Conservation (phyloP, 176 grass and related monocot species). For the Eragrostis nindensis region DNA sequence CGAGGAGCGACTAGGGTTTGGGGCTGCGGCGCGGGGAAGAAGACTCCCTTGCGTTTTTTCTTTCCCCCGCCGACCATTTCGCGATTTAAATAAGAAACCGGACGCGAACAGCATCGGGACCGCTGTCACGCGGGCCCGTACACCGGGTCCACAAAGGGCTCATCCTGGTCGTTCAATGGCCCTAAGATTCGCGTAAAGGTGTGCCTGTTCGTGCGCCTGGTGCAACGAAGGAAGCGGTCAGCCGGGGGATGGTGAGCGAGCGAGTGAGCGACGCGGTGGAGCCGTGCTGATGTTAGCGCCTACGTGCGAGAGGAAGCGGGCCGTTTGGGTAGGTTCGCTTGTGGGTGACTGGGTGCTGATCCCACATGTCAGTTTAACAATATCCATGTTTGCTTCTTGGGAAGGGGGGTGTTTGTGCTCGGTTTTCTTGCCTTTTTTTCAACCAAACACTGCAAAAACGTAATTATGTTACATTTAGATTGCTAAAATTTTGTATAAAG, state of each 20-base stretch:
- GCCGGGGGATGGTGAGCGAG: no score
- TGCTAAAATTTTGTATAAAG: background rate
- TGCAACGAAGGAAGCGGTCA: background rate
- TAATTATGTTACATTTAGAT: background rate
- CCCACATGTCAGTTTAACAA: background rate
- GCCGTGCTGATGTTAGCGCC: background rate
- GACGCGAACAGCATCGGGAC: background rate
- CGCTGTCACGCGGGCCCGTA: background rate
- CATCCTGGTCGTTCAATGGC: background rate
- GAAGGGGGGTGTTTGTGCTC: no score
- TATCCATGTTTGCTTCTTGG: background rate
- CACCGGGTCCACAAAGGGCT: background rate
- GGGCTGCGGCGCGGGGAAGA: background rate
- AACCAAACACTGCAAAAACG: no score
- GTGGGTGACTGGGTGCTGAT: background rate
- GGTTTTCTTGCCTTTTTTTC: no score
- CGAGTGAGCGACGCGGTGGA: background rate
- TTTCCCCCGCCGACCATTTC: constrained; percentile 37
- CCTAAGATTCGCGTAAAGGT: background rate
- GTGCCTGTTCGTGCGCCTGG: background rate
- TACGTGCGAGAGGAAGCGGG: background rate
- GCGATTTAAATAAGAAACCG: constrained; percentile 23
- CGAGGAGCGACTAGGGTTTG: constrained; percentile 39
- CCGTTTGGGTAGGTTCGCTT: background rate
- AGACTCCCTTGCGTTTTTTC: constrained; percentile 1